Evolutionary conservation across 306 rosid genomes (phyloP).

Genomic region (Inga laurina): DNA sequence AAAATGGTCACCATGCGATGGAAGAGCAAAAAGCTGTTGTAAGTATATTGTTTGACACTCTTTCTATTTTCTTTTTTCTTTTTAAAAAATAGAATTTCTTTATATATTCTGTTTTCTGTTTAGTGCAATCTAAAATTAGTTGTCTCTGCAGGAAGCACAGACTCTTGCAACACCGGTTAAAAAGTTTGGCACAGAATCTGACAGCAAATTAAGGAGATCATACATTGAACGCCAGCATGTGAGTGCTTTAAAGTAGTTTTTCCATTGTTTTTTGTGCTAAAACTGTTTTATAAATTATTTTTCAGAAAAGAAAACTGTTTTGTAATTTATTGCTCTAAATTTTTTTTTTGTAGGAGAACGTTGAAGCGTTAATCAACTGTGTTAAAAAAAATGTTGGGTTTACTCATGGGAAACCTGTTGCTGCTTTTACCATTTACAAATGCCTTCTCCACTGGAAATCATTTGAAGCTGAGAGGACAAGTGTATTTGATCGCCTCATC

Average conservation of each 20-base stretch:
- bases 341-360: constrained; percentile 68
- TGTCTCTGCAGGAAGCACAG: constrained; percentile 61
- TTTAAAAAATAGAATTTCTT: not conserved
- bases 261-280: constrained; percentile 25
- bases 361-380: constrained; percentile 88
- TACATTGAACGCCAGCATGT: constrained; percentile 92
- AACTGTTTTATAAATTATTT: constrained; percentile 21
- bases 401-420: constrained; percentile 94
- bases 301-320: not conserved
- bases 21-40: constrained; percentile 69
- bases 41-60: constrained; percentile 33
- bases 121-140: constrained; percentile 27
- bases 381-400: constrained; percentile 82
- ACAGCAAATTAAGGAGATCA: constrained; percentile 88
- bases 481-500: constrained; percentile 99
- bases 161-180: constrained; percentile 63
- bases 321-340: not conserved
- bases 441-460: constrained; percentile 99
- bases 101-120: constrained; percentile 12
- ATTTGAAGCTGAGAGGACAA: constrained; percentile 98
- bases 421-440: constrained; percentile 95
- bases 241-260: constrained; percentile 37
- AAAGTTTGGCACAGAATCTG: constrained; percentile 84
- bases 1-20: constrained; percentile 77
- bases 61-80: not conserved